Percentiles rank a stretch among this genome's conserved stretches.
These are phyloP conservation scores for Solanum medicagineum DNA, from an alignment of 257 asterid species.

Conservation along the genomic window DNA sequence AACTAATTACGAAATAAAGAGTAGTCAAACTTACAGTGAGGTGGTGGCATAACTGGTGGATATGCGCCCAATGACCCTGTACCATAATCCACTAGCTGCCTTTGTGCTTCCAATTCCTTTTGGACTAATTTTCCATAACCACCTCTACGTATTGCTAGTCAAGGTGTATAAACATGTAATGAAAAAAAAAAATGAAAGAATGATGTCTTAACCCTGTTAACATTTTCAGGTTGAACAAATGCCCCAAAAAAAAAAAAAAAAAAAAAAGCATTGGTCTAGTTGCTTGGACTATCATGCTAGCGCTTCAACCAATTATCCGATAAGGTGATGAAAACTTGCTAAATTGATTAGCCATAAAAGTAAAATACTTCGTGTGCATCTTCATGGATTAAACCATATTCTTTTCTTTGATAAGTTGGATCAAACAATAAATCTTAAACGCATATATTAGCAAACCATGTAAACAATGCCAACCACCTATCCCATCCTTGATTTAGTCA, in stretches of 20 bases:
- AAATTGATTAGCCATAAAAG: not conserved
- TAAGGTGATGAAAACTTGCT: not conserved
- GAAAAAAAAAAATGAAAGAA: not conserved
- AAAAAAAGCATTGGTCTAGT: not conserved
- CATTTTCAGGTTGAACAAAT: not conserved
- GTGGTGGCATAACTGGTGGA: conserved; percentile 43
- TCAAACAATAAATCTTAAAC: not conserved
- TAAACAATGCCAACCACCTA: not conserved
- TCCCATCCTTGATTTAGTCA: not conserved
- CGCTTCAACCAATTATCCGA: not conserved
- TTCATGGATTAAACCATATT: not conserved
- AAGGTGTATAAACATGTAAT: conserved; percentile 17
- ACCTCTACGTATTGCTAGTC: conserved; percentile 74
- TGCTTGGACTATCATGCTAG: not conserved
- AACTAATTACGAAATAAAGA: not conserved
- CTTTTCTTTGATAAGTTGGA: not conserved
- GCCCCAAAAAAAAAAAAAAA: not conserved
- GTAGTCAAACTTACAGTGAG: conserved; percentile 45
- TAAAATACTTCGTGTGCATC: not conserved
- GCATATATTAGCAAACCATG: not conserved
- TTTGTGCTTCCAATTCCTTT: conserved; percentile 87
- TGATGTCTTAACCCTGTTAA: not conserved
- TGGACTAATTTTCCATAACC: conserved; percentile 96
- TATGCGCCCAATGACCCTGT: conserved; percentile 67
- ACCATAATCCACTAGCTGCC: conserved; percentile 92